These are phyloP conservation scores for Bipolaris oryzae DNA, from an alignment of 2,329 filamentous ascomycete species.

Conservation along the genomic window DNA sequence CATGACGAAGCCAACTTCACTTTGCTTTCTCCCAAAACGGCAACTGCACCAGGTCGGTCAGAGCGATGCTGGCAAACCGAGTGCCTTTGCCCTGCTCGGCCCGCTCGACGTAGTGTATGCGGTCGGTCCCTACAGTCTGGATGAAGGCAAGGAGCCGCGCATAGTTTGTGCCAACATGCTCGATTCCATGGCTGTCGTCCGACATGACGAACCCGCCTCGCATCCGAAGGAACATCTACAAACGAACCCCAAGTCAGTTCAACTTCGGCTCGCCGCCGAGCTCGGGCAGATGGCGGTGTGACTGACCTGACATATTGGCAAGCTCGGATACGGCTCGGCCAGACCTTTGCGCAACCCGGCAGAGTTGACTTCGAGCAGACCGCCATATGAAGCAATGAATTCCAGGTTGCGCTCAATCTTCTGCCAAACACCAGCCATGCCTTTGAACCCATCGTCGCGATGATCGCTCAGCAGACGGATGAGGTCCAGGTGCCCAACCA, in stretches of 20 bases:
- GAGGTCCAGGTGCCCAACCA: conserved; percentile 95
- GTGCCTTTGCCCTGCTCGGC: conserved; percentile 31
- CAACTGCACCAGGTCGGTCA: conserved; percentile 35
- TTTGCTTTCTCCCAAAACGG: conserved; percentile 37
- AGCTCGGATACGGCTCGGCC: conserved; percentile 84
- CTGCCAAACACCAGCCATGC: conserved; percentile 72
- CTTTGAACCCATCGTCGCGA: conserved; percentile 65
- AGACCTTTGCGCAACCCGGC: conserved; percentile 88
- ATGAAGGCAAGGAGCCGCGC: conserved; percentile 72
- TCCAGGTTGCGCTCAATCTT: conserved; percentile 75
- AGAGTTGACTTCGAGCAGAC: conserved; percentile 88
- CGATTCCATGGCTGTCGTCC: conserved; percentile 91
- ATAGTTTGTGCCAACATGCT: conserved; percentile 89
- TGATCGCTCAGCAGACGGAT: conserved; percentile 79
- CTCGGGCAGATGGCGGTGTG: conserved; percentile 30
- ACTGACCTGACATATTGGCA: conserved; percentile 75
- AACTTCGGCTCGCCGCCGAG: conserved; percentile 16
- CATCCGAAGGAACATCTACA: conserved; percentile 71
- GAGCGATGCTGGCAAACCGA: conserved; percentile 42
- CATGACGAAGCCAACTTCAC: conserved; percentile 14
- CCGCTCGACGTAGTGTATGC: conserved; percentile 56
- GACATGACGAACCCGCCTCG: conserved; percentile 87
- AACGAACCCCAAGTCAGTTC: conserved; percentile 23
- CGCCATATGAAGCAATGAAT: conserved; percentile 73
- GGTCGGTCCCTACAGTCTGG: conserved; percentile 66